A percentile compares a stretch with the other conserved stretches of the same genome.
Evolutionary conservation across 805 yeast species (phyloP).

Genomic region (Tetrapisispora arboricola): DNA sequence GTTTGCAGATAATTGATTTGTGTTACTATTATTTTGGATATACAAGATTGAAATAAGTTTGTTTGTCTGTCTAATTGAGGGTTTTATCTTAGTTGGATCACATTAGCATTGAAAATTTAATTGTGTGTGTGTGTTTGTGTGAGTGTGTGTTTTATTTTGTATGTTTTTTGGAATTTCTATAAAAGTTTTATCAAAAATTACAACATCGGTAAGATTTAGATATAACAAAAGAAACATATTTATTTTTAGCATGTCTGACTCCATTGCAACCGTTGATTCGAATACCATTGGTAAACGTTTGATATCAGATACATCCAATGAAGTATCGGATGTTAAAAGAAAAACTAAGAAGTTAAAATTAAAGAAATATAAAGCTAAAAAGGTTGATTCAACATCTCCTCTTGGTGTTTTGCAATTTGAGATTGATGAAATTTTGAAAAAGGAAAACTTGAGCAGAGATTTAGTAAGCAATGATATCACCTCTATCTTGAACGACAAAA

Average conservation of each 20-base stretch:
- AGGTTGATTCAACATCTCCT: conserved; percentile 67
- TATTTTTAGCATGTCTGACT: neutral
- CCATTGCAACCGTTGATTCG: neutral
- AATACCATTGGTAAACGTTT: conserved; percentile 1
- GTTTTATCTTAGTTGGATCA: no score
- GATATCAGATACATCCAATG: neutral
- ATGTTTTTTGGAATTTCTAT: neutral
- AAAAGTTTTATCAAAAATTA: neutral
- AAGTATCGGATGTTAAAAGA: conserved; percentile 3
- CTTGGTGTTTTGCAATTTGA: conserved; percentile 70
- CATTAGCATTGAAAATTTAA: no score
- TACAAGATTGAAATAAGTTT: no score
- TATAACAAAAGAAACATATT: neutral
- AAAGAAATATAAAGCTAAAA: conserved; percentile 51
- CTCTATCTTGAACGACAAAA: conserved; percentile 48
- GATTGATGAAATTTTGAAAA: conserved; percentile 46
- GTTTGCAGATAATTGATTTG: no score
- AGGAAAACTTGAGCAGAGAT: conserved; percentile 33
- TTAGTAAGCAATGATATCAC: conserved; percentile 57
- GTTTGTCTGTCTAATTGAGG: no score
- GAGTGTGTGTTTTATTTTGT: neutral
- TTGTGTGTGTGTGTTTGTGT: no score
- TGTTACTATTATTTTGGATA: no score
- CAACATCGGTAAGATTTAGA: neutral
- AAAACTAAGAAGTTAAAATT: conserved; percentile 29